phyloP scores from a whole-genome alignment of 1,284 basidiomycete species.

The Leccinum solheimii region DNA sequence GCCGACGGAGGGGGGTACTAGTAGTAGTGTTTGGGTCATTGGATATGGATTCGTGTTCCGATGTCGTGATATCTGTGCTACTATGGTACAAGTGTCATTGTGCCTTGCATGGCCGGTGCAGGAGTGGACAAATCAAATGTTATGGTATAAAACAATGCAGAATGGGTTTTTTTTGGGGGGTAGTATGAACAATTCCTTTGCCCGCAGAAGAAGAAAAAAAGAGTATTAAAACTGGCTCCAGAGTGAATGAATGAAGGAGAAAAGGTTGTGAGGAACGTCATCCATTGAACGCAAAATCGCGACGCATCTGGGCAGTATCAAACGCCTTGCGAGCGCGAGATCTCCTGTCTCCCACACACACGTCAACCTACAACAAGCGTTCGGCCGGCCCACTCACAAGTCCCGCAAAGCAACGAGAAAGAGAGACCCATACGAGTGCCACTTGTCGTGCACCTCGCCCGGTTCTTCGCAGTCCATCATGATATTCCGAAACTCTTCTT shows the following conservation, averaged over 20 bases:
- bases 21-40: neutral
- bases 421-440: conserved; percentile 17
- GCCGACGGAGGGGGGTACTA: conserved; percentile 58
- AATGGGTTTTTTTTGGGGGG: neutral
- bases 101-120: neutral
- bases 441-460: conserved; percentile 21
- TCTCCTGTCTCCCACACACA: conserved; percentile 1
- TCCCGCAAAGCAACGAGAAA: conserved; percentile 23
- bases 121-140: conserved; percentile 3
- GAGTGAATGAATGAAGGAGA: too few species aligned
- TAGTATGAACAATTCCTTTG: neutral
- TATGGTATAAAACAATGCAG: conserved; percentile 10
- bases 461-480: conserved; percentile 25
- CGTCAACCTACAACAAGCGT: conserved; percentile 1
- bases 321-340: conserved; percentile 14
- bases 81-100: conserved; percentile 19
- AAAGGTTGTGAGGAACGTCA: conserved; percentile 1
- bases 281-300: conserved; percentile 26
- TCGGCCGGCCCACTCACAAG: conserved; percentile 21
- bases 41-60: neutral
- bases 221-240: neutral
- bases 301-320: conserved; percentile 20
- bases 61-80: conserved; percentile 6
- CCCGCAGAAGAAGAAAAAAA: neutral
- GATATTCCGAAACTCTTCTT: conserved; percentile 12